Evolutionary conservation across 2,329 filamentous ascomycete genomes (phyloP), one percentile per base, ranked within the genome.

Genomic region (Diaporthe vexans): DNA sequence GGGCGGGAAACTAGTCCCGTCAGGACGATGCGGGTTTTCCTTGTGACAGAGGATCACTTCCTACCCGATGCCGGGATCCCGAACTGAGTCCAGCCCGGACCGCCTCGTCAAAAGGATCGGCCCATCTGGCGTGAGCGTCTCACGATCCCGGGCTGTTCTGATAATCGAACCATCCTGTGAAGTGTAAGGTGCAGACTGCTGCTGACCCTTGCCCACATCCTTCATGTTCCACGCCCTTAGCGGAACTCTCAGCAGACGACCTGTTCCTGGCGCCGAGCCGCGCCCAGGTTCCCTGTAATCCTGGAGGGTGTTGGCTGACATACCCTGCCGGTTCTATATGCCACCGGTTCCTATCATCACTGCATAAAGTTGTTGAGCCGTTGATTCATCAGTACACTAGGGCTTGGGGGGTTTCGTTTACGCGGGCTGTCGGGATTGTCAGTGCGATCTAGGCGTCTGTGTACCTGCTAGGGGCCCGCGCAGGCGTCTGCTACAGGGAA

Each of bases 91-190:
- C 43, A 46, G 46, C 21, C 8, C 40, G 15, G 40, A 43, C 40
- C 48, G 48, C n/a, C 48, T 26, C 61, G 46, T 37, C 46, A 67
- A 13, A 21, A 29, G 40, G 11, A 48, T 48, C 40, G 26, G 40
- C 26, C 10, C 59, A 46, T 67, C 46, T 67, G 46, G 63, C 63
- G 63, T 67, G n/a, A 15, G 46, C 29, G 63, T 52, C 46, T 52
- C 63, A 37, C 46, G 26, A 17, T 67, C n/a, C 43, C 26, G 0
- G 19, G 26, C 21, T 10, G n/a, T 26, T 52, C 52, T 46, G 26
- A n/a, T 29, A 40, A 29, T 51, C 46, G 43, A 24, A n/a, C 3
- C 26, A n/a, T 4, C 26, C 17, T 10, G 24, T 19, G 33, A 43
- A 13, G 40, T 43, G 40, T 43, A 13, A 52, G 43, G 29, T 48